Evolutionary conservation across 306 rosid genomes (phyloP).

Genomic region (Vigna radiata): DNA sequence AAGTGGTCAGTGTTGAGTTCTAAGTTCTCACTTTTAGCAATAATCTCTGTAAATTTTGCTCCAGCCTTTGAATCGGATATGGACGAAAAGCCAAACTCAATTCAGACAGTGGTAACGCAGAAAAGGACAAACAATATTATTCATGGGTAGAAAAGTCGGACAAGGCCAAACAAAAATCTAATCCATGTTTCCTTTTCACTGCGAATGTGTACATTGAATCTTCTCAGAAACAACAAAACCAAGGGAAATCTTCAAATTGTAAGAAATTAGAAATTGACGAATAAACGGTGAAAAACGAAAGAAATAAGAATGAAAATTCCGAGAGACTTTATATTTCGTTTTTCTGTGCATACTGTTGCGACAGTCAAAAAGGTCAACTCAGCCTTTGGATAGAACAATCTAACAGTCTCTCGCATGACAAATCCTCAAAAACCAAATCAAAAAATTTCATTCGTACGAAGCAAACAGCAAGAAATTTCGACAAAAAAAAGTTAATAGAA

Average conservation of each 20-base stretch:
- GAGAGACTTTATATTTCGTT: constrained; percentile 23
- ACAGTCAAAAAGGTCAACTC: constrained; percentile 53
- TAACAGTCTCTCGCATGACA: constrained; percentile 2
- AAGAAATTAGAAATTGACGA: constrained; percentile 2
- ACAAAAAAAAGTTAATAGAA: background rate
- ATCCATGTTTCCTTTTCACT: background rate
- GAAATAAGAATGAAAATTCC: background rate
- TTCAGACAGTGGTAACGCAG: constrained; percentile 9
- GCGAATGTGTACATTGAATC: constrained; percentile 20
- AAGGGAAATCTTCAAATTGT: background rate
- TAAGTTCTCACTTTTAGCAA: background rate
- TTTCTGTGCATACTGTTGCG: background rate
- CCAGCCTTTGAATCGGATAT: background rate
- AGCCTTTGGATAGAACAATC: constrained; percentile 44
- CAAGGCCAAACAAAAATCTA: background rate
- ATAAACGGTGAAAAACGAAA: background rate
- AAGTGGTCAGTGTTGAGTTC: background rate
- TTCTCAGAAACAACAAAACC: constrained; percentile 1
- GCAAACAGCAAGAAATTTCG: background rate
- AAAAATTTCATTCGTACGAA: constrained; percentile 1
- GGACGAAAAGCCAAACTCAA: constrained; percentile 19
- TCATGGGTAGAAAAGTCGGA: background rate
- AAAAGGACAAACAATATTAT: constrained; percentile 40
- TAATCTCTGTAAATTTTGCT: background rate
- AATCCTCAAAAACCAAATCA: background rate